phyloP scores from a whole-genome alignment of 2,329 filamentous ascomycete genomes.

The Magnaporthiopsis poae region DNA sequence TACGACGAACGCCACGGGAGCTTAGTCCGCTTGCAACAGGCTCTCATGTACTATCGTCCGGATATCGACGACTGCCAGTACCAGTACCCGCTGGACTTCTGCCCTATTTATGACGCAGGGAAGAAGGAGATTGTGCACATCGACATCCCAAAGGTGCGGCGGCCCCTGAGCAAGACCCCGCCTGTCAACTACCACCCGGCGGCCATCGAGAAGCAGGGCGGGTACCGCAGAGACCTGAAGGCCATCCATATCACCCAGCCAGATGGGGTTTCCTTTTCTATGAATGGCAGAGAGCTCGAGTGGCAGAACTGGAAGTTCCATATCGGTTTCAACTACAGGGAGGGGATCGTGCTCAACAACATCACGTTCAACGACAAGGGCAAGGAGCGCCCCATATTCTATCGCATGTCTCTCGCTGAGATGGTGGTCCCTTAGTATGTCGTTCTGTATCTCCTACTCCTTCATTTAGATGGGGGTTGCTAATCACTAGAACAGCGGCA shows the following conservation, averaged over 20 bases:
- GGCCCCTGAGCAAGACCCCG: conserved; percentile 61
- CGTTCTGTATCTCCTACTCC: not conserved
- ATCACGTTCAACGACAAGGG: conserved; percentile 83
- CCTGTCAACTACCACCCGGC: conserved; percentile 73
- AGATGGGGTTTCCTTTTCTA: conserved; percentile 74
- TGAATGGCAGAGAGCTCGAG: conserved; percentile 62
- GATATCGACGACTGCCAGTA: conserved; percentile 81
- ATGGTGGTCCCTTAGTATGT: conserved; percentile 79
- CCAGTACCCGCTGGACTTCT: conserved; percentile 84
- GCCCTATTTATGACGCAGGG: conserved; percentile 77
- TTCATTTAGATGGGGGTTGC: not conserved
- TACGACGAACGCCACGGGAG: conserved; percentile 84
- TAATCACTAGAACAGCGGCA: conserved; percentile 33
- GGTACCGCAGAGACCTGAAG: conserved; percentile 69
- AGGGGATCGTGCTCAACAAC: conserved; percentile 83
- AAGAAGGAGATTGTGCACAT: conserved; percentile 72
- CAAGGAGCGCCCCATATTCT: conserved; percentile 68
- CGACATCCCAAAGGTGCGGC: conserved; percentile 67
- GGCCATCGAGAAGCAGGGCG: conserved; percentile 55
- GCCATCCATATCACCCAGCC: conserved; percentile 62
- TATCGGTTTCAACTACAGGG: conserved; percentile 88
- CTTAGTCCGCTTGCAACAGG: conserved; percentile 72
- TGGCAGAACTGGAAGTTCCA: conserved; percentile 96
- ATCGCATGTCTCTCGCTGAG: conserved; percentile 77
- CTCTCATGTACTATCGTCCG: conserved; percentile 89